phyloP scores from a whole-genome alignment of 768 basidiomycete species.

The Cystobasidiopsis lactophilus region DNA sequence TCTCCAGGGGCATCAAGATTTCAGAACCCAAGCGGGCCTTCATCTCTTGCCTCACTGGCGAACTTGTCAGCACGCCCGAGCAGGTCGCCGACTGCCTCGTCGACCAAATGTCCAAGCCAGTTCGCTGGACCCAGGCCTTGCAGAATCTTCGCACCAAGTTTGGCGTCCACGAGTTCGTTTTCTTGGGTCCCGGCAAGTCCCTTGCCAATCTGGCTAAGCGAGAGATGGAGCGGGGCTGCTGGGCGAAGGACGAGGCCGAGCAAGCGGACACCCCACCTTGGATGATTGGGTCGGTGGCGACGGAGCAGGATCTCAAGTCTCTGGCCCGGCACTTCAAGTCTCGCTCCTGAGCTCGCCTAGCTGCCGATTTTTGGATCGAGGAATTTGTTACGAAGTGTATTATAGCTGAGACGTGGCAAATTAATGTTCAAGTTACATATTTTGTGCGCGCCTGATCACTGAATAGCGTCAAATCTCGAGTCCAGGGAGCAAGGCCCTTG shows the following conservation, averaged over 20 bases:
- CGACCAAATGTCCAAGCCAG: constrained; percentile 18
- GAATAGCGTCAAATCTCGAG: no score
- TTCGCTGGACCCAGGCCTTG: constrained; percentile 17
- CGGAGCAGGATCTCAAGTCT: no score
- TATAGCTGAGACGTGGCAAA: no score
- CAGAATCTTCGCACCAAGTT: constrained; percentile 6
- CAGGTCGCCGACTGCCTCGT: constrained; percentile 18
- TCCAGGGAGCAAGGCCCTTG: no score
- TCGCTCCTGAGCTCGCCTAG: no score
- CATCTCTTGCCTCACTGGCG: constrained; percentile 17
- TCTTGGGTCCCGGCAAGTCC: constrained; percentile 20
- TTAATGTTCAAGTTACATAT: no score
- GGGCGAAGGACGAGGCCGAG: constrained; percentile 5
- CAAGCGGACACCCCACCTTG: no score
- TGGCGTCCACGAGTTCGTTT: constrained; percentile 11
- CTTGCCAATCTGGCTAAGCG: constrained; percentile 18
- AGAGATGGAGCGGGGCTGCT: constrained; percentile 6
- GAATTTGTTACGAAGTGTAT: no score
- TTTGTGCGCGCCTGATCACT: no score
- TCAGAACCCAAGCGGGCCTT: constrained; percentile 13
- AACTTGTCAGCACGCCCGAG: constrained; percentile 14
- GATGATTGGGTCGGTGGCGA: no score
- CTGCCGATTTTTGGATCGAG: no score
- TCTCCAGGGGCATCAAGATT: constrained; percentile 9
- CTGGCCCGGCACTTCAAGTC: no score